A percentile compares a stretch with the other conserved stretches of the same genome.
Conservation (phyloP, 345 rosid genomes). For the Dovyalis caffra region DNA sequence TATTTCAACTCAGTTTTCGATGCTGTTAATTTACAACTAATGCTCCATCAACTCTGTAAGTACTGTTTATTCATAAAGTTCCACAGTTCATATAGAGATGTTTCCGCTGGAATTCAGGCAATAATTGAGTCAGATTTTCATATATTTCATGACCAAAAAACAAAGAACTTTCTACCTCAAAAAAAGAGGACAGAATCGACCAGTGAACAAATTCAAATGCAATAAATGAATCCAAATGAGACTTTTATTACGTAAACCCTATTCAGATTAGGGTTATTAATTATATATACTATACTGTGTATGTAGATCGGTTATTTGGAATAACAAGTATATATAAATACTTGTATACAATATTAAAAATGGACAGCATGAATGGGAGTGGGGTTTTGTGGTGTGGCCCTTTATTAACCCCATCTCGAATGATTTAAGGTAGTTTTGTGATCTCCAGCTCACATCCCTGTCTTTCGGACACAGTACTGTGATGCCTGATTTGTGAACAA, state of each 20-base stretch:
- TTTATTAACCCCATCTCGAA: constrained; percentile 3
- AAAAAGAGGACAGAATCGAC: neutral
- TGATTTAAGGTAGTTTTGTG: constrained; percentile 14
- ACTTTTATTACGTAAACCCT: neutral
- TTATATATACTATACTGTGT: too few species aligned
- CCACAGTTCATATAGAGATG: too few species aligned
- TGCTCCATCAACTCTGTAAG: too few species aligned
- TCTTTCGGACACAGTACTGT: constrained; percentile 13
- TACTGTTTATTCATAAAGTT: too few species aligned
- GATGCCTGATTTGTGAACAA: constrained; percentile 4
- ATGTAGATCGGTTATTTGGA: too few species aligned
- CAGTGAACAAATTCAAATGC: neutral
- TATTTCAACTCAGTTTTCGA: neutral
- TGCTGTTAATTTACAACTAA: neutral
- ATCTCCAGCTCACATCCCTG: constrained; percentile 19
- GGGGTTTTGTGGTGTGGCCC: neutral
- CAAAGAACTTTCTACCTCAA: too few species aligned
- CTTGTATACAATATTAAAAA: neutral
- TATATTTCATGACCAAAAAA: too few species aligned
- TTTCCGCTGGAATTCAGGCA: neutral
- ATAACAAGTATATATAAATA: neutral
- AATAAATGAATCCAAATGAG: neutral
- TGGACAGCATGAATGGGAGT: constrained; percentile 2
- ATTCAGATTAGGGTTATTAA: neutral
- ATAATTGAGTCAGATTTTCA: neutral